A percentile compares a stretch with the other conserved stretches of the same genome.
Evolutionary conservation across 257 asterid genomes (phyloP).

Genomic region (Penstemon eatonii): DNA sequence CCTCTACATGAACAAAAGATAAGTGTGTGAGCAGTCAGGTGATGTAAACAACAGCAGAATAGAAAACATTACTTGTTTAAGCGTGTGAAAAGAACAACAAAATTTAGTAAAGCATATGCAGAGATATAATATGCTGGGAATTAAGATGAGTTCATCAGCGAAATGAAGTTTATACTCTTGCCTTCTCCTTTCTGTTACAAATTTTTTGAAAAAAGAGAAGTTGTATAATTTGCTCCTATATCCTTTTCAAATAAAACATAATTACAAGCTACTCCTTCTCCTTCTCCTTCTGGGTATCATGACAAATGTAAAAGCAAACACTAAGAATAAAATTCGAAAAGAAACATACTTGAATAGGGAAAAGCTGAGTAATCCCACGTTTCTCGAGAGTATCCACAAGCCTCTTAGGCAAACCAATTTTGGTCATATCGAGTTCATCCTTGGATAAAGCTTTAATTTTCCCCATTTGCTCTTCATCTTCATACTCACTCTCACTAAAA

Average conservation of each 20-base stretch:
- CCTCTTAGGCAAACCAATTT: conserved; percentile 74
- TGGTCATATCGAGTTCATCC: conserved; percentile 61
- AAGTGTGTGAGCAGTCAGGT: not conserved
- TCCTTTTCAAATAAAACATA: not conserved
- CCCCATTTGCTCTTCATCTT: conserved; percentile 38
- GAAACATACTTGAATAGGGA: conserved; percentile 71
- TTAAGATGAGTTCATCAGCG: not conserved
- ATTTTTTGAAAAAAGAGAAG: no score
- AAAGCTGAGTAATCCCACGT: conserved; percentile 81
- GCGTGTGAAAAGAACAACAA: no score
- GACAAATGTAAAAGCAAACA: not conserved
- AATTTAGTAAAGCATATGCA: not conserved
- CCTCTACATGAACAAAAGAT: conserved; percentile 50
- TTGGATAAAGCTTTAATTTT: conserved; percentile 30
- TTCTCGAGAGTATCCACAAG: conserved; percentile 69
- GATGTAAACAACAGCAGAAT: not conserved
- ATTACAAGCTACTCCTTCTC: not conserved
- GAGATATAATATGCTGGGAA: not conserved
- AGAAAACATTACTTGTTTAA: not conserved
- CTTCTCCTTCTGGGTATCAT: not conserved
- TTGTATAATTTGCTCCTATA: no score
- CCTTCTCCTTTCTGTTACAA: no score
- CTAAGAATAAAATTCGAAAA: not conserved
- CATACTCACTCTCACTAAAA: conserved; percentile 35
- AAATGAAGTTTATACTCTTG: no score